These are phyloP conservation scores for Moringa oleifera DNA, from an alignment of 345 rosid genomes.

Conservation along the genomic window DNA sequence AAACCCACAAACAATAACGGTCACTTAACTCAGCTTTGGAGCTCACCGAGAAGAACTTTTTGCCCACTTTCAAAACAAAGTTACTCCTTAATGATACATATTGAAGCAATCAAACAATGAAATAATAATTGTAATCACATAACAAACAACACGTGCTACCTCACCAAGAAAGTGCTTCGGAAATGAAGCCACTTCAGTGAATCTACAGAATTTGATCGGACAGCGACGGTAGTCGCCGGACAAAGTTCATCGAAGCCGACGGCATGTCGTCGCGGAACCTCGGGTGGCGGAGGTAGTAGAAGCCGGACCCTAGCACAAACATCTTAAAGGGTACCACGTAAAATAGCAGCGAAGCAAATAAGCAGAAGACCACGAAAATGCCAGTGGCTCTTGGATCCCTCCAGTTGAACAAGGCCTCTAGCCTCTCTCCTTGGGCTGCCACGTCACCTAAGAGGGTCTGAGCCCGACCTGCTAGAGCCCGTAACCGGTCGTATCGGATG, in stretches of 20 bases:
- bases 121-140: too few species aligned
- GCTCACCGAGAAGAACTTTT: too few species aligned
- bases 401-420: constrained; percentile 79
- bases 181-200: not conserved
- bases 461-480: constrained; percentile 83
- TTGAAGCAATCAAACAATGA: too few species aligned
- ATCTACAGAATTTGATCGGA: constrained; percentile 68
- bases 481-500: constrained; percentile 60
- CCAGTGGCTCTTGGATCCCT: constrained; percentile 87
- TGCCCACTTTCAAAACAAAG: too few species aligned
- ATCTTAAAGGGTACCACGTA: constrained; percentile 69
- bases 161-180: too few species aligned
- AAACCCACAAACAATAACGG: too few species aligned
- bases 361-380: constrained; percentile 63
- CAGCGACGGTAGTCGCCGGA: constrained; percentile 81
- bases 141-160: too few species aligned
- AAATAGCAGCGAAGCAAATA: constrained; percentile 56
- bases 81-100: too few species aligned
- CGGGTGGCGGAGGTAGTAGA: constrained; percentile 77
- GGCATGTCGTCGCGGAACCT: constrained; percentile 91
- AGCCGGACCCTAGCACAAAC: constrained; percentile 53
- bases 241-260: constrained; percentile 56
- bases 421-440: constrained; percentile 82
- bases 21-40: too few species aligned
- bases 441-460: constrained; percentile 75